Evolutionary conservation across 106 monocot genomes (phyloP).

Genomic region (Alisma plantagoaquatica): DNA sequence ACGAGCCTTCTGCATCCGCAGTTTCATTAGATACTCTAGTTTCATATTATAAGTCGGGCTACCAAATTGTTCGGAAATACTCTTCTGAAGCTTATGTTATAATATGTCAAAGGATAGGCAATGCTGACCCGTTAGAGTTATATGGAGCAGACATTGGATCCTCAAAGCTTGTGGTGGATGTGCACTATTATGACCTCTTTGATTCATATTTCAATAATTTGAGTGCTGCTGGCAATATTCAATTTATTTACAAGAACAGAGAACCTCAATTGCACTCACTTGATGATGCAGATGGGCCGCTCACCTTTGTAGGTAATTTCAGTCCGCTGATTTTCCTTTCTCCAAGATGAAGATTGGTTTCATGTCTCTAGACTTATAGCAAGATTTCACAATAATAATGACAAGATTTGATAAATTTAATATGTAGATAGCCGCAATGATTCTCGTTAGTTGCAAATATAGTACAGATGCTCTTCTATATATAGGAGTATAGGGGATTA

Average conservation of each 20-base stretch:
- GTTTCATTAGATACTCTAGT: slow-evolving; percentile 62
- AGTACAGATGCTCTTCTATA: too few species aligned
- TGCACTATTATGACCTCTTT: slow-evolving; percentile 82
- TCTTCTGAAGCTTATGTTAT: slow-evolving; percentile 65
- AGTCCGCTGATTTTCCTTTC: too few species aligned
- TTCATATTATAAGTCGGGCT: slow-evolving; percentile 64
- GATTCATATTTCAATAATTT: slow-evolving; percentile 49
- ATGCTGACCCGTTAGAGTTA: slow-evolving; percentile 76
- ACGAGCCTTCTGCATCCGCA: slow-evolving; percentile 64
- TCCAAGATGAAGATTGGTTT: too few species aligned
- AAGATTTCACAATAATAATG: too few species aligned
- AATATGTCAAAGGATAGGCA: slow-evolving; percentile 81
- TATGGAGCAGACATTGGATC: slow-evolving; percentile 60
- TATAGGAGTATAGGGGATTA: too few species aligned
- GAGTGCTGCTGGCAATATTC: slow-evolving; percentile 47
- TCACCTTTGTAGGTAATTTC: slow-evolving; percentile 52
- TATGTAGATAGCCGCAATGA: too few species aligned
- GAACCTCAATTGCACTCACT: slow-evolving; percentile 48
- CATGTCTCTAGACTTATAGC: too few species aligned
- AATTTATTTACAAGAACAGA: slow-evolving; percentile 49
- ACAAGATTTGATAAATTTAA: too few species aligned
- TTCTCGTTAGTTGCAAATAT: too few species aligned
- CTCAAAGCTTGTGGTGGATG: slow-evolving; percentile 60
- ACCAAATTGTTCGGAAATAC: slow-evolving; percentile 61
- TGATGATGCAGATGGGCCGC: slow-evolving; percentile 47